Base-by-base conservation (phyloP, 2,329 filamentous ascomycete genomes). In the Daldinia eschscholtzii region DNA sequence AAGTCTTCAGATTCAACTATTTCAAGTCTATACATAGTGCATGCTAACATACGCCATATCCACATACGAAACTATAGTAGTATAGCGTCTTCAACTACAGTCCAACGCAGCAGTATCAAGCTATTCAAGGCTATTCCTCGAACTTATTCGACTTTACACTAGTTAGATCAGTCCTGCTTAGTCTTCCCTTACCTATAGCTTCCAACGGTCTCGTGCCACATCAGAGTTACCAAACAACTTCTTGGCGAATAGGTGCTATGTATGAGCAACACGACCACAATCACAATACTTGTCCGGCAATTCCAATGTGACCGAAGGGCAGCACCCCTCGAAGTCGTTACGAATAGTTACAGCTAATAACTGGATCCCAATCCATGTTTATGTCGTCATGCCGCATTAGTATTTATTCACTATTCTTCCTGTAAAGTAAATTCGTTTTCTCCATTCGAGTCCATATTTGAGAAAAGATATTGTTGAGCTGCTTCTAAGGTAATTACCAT, bases 151-250 rank as follows among this genome's bases (percentile, higher is more conserved):
- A 70, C 61, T 67, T 23, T 61, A 58, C 61, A 68, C 48, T 57
- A 65, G 39, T 26, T 52, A 52, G 10, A 55, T 26, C 35, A 23
- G 35, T 39, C 35, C 18, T 57, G 53, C 53, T 30, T 62, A 57
- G 39, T 48, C 52, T 30, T 52, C 13, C 28, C 46, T 52, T 57
- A 52, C 56, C 41, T 63, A 62, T 62, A 65, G 55, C 28, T 58
- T 44, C 39, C n/a, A 65, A 67, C 61, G 67, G 67, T 50, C 70
- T 62, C 56, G 61, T 70, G 60, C 56, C 56, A 65, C 61, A 23
- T 61, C 53, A 37, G 50, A 39, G 41, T 59, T 50, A 26, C 57
- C 61, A 61, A 68, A 12, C 39, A 30, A 26, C 53, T 42, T 39
- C 53, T 57, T 42, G 33, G 52, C 53, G 53, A 57, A 20, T 37